phyloP scores from a whole-genome alignment of 202 grass and related monocot genomes.

The Tripidium arundinaceum region DNA sequence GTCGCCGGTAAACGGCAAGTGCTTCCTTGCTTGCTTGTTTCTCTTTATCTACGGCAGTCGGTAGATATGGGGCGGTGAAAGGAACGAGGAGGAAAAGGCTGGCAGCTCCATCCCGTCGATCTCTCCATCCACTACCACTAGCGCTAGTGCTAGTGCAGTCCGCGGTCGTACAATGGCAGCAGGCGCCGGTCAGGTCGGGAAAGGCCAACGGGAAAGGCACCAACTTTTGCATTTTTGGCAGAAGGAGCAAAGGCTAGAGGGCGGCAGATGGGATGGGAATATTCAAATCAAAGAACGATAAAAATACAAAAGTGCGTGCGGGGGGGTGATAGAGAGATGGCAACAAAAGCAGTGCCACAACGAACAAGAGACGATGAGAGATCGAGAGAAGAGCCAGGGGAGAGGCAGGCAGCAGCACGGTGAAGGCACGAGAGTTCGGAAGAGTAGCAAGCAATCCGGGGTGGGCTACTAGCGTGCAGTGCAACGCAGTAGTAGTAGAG shows the following conservation, averaged over 20 bases:
- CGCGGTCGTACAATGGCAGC: background rate
- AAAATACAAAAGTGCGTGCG: background rate
- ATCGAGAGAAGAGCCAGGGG: too few relatives aligned
- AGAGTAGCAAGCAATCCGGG: background rate
- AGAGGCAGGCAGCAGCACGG: too few relatives aligned
- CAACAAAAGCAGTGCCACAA: constrained; percentile 30
- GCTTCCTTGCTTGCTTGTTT: too few relatives aligned
- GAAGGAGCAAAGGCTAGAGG: constrained; percentile 26
- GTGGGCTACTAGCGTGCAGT: background rate
- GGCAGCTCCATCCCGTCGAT: background rate
- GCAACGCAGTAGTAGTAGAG: too few relatives aligned
- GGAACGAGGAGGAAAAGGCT: background rate
- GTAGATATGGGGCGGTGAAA: constrained; percentile 2
- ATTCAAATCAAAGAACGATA: background rate
- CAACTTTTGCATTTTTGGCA: constrained; percentile 42
- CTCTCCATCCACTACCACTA: background rate
- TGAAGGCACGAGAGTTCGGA: background rate
- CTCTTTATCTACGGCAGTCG: too few relatives aligned
- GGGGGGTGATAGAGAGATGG: background rate
- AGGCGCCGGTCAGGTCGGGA: constrained; percentile 23
- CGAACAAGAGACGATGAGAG: background rate
- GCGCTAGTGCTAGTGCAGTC: too few relatives aligned
- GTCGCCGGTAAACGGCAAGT: constrained; percentile 3
- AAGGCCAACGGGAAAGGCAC: constrained; percentile 50
- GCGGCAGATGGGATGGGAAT: constrained; percentile 38